These are phyloP conservation scores for Conticribra guillardii DNA, from an alignment of 108 stramenopile genomes.

Conservation along the genomic window DNA sequence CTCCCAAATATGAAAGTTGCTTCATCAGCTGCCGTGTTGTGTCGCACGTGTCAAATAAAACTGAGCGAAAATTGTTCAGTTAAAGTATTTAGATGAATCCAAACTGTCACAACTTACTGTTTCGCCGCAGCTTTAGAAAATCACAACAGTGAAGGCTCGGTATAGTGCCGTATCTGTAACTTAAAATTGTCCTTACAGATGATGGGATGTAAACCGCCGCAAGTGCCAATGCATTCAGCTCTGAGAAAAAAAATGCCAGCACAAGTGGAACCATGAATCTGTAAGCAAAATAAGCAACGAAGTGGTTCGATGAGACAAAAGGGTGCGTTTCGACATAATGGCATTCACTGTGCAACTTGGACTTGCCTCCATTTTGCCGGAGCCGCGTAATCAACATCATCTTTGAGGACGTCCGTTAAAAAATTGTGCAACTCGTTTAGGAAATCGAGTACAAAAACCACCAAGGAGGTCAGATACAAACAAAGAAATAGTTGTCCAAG, in stretches of 20 bases:
- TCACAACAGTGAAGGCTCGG: conserved; percentile 22
- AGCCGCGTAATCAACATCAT: background rate
- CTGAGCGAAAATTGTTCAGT: background rate
- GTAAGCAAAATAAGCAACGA: background rate
- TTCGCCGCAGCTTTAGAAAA: conserved; percentile 18
- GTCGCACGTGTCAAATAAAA: too few species aligned
- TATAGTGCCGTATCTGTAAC: conserved; percentile 13
- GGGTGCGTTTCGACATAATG: too few species aligned
- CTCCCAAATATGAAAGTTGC: conserved; percentile 17
- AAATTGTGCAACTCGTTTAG: background rate
- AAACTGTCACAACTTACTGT: background rate
- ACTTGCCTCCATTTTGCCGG: conserved; percentile 18
- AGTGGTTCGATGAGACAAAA: too few species aligned
- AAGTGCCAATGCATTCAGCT: conserved; percentile 15
- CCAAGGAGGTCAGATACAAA: too few species aligned
- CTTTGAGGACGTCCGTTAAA: background rate
- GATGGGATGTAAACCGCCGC: conserved; percentile 21
- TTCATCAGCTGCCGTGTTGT: conserved; percentile 10
- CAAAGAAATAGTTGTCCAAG: conserved; percentile 3
- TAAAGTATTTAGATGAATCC: too few species aligned
- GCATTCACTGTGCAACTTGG: too few species aligned
- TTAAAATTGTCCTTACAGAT: conserved; percentile 10
- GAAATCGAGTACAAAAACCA: background rate
- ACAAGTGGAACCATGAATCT: conserved; percentile 11
- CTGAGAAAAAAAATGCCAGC: conserved; percentile 12